Conservation (phyloP, 805 yeast genomes). For the Tetrapisispora namnaoensis region DNA sequence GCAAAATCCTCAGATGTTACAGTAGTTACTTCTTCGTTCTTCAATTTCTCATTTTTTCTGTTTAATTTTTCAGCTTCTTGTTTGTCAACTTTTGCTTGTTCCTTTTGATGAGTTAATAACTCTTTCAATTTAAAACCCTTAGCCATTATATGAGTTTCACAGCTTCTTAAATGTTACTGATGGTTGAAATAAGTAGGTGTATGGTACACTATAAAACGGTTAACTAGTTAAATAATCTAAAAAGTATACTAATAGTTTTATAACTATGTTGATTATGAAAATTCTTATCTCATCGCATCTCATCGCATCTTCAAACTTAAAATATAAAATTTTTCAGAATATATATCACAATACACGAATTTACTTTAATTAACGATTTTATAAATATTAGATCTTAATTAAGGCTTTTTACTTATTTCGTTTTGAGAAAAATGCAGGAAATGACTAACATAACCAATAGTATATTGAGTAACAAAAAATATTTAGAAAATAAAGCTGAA, state of each 20-base stretch:
- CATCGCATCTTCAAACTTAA: conserved; percentile 8
- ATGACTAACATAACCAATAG: too few species aligned
- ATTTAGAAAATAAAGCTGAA: too few species aligned
- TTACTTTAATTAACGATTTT: not conserved
- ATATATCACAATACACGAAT: not conserved
- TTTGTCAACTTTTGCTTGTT: conserved; percentile 14
- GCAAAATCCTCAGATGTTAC: conserved; percentile 27
- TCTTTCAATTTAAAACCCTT: conserved; percentile 28
- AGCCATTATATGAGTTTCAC: conserved; percentile 18
- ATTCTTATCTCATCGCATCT: conserved; percentile 12
- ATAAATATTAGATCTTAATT: too few species aligned
- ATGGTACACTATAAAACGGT: not conserved
- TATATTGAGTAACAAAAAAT: too few species aligned
- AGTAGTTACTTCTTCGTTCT: conserved; percentile 24
- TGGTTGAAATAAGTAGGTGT: too few species aligned
- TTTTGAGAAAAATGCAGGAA: too few species aligned
- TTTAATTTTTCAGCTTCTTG: conserved; percentile 17
- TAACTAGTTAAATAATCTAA: too few species aligned
- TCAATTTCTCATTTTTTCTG: conserved; percentile 13
- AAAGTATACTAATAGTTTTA: not conserved
- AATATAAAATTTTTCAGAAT: conserved; percentile 4
- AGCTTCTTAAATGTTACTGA: not conserved
- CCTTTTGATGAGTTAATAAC: conserved; percentile 21
- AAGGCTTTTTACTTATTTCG: too few species aligned
- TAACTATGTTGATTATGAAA: not conserved